Base-by-base conservation (phyloP, 169 alveolate species). In the Plasmodium coatneyi region DNA sequence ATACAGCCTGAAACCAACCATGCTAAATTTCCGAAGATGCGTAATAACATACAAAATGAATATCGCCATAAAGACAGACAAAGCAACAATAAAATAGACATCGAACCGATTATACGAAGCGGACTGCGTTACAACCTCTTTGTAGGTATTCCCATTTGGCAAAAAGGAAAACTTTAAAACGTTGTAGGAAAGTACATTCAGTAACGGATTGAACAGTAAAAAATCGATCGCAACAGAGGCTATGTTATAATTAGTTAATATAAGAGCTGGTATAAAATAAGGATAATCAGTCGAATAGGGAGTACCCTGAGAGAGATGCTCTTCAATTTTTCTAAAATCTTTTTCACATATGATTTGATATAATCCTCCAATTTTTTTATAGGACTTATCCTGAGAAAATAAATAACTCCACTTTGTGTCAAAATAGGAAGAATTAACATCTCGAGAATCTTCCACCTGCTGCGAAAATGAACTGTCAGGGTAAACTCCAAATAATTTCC, bases 221-320 rank as follows among this genome's bases (percentile, higher is more conserved):
- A 94, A 93, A 82, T 96, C 97, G 32, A 96, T 70, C 22, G 96
- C 54, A 34, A 95, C 96, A 43, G 95, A 49, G 52, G 96, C 83
- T 49, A 92, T 93, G 49, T 76, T 76, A 70, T 80, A 74, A 52
- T 95, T 95, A 66, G 97, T 89, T 54, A 96, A 60, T 25, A 96
- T 93, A 76, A 95, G 56, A 66, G 92, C 89, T 71, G 96, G 93
- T 28, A 96, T 95, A 94, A 93, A 96, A 70, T 96, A 95, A 34
- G 97, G 97, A 34, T 89, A 71, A 30, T 39, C 56, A 5, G 46
- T 30, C 28, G 92, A 30, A 30, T 96, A 96, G 14, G 41, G 60
- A 46, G 80, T 36, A 76, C 93, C 95, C 83, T 93, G 95, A 95
- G 92, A 92, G 19, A 96, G 87, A 28, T 89, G 34, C n/a, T 86